Conservation (phyloP, 257 asterid genomes). For the Hygrophila difformis region DNA sequence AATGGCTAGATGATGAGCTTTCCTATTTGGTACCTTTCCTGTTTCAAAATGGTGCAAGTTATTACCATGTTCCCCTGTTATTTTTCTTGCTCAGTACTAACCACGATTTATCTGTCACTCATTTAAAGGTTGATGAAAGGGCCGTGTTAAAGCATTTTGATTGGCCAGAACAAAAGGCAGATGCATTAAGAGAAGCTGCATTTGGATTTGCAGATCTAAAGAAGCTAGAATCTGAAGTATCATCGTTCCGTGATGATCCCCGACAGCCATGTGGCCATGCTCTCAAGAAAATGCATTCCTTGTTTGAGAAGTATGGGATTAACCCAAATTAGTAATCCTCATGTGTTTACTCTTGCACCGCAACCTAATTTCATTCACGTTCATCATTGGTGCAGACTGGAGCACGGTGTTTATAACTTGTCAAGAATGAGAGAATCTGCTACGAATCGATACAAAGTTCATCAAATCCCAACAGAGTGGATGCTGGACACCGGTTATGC, state of each 20-base stretch:
- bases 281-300: constrained; percentile 63
- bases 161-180: constrained; percentile 90
- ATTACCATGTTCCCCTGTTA: neutral
- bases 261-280: constrained; percentile 50
- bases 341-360: too few species aligned
- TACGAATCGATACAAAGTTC: constrained; percentile 45
- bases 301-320: constrained; percentile 45
- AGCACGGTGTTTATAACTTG: constrained; percentile 56
- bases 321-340: neutral
- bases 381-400: constrained; percentile 49
- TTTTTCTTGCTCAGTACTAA: neutral
- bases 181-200: constrained; percentile 84
- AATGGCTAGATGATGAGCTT: constrained; percentile 80
- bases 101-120: neutral
- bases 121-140: constrained; percentile 68
- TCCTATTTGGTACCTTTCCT: constrained; percentile 44
- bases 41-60: too few species aligned
- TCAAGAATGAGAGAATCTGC: constrained; percentile 68
- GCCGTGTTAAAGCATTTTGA: constrained; percentile 80
- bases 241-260: constrained; percentile 46
- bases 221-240: constrained; percentile 62
- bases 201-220: constrained; percentile 66
- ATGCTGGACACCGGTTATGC: constrained; percentile 70
- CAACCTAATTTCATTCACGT: too few species aligned
- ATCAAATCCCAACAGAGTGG: constrained; percentile 71